Base-by-base conservation (phyloP, 2,329 filamentous ascomycete species). In the Diaporthe citriasiana region DNA sequence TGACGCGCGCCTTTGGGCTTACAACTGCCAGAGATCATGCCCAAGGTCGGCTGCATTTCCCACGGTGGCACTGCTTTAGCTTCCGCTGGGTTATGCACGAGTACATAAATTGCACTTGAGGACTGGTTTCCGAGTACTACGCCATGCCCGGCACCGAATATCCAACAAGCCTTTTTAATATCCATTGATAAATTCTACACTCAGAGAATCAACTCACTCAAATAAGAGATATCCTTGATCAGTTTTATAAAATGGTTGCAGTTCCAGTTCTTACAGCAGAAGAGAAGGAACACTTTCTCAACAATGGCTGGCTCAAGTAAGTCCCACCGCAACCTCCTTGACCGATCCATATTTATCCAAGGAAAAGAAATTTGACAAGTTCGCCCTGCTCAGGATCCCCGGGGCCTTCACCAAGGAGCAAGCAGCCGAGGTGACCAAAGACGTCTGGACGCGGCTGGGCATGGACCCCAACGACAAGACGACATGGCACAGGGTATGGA, bases 401-500 rank as follows among this genome's bases (percentile, higher is more conserved):
- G 72, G 75, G 1, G 81, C 83, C 71, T 86, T 85, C 75, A 84
- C 83, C 1, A 79, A 76, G 22, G 80, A 83, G 55, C 83, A 85
- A 72, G 83, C 84, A 10, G 80, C 80, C 7, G 70, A 76, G 27
- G 76, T 84, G 33, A 84, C 78, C 27, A 73, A 83, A 2, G 82
- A 85, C 70, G 86, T 93, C 47, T 94, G 92, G 92, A 89, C 88
- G 0, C 87, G 92, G 13, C 86, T 94, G 7, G 91, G 90, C 35
- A 91, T 93, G 87, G 87, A 89, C 59, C 87, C 91, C 0, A 85
- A 86, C 4, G 90, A 94, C 81, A 90, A 89, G 79, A 85, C 86
- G 2, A 94, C 92, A 42, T 94, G 92, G 92, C 86, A 84, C n/a
- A 83, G 83, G 2, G 87, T 89, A 77, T 86, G 90, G 59, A 90